phyloP scores from a whole-genome alignment of 805 yeast species.

The Metschnikowia lochheadii region DNA sequence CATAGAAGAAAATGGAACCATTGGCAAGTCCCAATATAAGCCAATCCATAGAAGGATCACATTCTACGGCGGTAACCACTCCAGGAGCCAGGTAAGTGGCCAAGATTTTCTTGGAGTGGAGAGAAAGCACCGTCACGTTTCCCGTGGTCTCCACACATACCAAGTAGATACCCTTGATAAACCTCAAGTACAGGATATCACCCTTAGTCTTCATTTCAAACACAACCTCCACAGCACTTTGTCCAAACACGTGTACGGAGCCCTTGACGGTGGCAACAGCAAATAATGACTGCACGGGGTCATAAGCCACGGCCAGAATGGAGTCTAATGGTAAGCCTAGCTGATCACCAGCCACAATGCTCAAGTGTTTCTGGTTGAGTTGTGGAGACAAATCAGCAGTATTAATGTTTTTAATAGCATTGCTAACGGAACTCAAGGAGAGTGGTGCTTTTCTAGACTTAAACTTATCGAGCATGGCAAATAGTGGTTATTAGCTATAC shows the following conservation, averaged over 20 bases:
- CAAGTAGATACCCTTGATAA: conserved; percentile 78
- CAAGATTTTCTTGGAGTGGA: conserved; percentile 58
- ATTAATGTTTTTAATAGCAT: conserved; percentile 35
- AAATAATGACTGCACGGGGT: conserved; percentile 81
- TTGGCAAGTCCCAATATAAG: conserved; percentile 72
- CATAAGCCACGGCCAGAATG: conserved; percentile 67
- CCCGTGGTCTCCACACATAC: conserved; percentile 65
- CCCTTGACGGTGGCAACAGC: conserved; percentile 75
- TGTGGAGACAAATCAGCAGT: conserved; percentile 31
- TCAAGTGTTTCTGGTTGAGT: conserved; percentile 28
- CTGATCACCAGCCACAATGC: conserved; percentile 26
- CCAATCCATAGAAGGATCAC: conserved; percentile 91
- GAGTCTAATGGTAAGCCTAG: conserved; percentile 50
- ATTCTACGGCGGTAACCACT: conserved; percentile 60
- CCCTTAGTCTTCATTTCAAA: conserved; percentile 49
- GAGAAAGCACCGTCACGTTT: conserved; percentile 63
- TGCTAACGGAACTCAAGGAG: conserved; percentile 39
- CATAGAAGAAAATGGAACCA: conserved; percentile 70
- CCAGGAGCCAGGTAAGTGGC: conserved; percentile 61
- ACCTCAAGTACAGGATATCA: conserved; percentile 52
- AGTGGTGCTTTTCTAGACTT: conserved; percentile 41
- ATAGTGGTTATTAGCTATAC: not conserved
- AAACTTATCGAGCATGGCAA: conserved; percentile 33
- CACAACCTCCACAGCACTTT: conserved; percentile 69
- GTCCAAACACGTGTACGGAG: conserved; percentile 77